Conservation (phyloP, 331 rosid genomes). For the Pyrus hybrid region DNA sequence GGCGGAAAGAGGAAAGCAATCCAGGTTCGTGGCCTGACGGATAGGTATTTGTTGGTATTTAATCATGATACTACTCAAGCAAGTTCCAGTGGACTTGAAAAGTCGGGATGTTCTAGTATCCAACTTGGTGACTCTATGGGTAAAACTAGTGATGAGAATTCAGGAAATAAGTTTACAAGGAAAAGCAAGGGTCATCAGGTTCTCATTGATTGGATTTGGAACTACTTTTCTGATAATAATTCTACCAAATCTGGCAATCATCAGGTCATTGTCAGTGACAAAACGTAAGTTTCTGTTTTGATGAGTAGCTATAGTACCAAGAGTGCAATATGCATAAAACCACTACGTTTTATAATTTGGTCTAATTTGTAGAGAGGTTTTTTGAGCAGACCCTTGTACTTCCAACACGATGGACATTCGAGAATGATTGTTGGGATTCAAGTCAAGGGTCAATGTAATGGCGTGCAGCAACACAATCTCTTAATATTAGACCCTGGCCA, state of each 20-base stretch:
- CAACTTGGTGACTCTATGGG: constrained; percentile 14
- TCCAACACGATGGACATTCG: constrained; percentile 85
- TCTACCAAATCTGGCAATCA: constrained; percentile 24
- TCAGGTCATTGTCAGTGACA: constrained; percentile 39
- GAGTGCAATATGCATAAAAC: neutral
- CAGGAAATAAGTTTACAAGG: constrained; percentile 11
- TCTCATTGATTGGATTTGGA: constrained; percentile 79
- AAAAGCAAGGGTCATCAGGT: constrained; percentile 44
- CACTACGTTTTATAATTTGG: constrained; percentile 11
- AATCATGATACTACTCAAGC: constrained; percentile 9
- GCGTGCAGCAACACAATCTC: constrained; percentile 37
- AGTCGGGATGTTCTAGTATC: constrained; percentile 4
- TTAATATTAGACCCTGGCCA: constrained; percentile 71
- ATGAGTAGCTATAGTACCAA: neutral
- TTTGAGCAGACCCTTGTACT: constrained; percentile 68
- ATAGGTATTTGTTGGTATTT: constrained; percentile 16
- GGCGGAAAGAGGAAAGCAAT: constrained; percentile 30
- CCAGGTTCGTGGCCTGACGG: constrained; percentile 40
- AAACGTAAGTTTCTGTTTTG: constrained; percentile 42
- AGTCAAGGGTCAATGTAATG: constrained; percentile 32
- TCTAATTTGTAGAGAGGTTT: constrained; percentile 14
- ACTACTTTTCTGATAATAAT: constrained; percentile 57
- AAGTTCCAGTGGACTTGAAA: constrained; percentile 18
- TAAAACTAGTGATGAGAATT: constrained; percentile 4
- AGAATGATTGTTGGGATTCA: constrained; percentile 81